Base-by-base conservation (phyloP, 805 yeast species). In the Candida pseudoglaebosa region DNA sequence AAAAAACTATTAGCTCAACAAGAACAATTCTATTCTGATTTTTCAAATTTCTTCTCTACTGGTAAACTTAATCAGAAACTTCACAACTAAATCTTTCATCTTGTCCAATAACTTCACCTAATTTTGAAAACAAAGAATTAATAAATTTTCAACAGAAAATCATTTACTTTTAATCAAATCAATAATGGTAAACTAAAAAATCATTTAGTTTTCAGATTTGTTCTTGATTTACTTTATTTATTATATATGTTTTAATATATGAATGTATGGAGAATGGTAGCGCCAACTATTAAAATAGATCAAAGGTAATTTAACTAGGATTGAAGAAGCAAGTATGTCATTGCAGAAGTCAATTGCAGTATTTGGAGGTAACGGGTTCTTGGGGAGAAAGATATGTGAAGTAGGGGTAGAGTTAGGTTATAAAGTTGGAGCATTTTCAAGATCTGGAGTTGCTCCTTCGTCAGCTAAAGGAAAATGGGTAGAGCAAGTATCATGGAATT, bases 331-430 rank as follows among this genome's bases (percentile, higher is more conserved):
- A 6, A 35, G 35, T n/a, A 42, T 24, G 38, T 32, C 37, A 24
- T 36, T 48, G 38, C 31, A 43, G 6, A 58, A 47, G 53, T 60
- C 65, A 40, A 64, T 59, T 46, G 77, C 86, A 3, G 86, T 89
- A 0, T 78, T 89, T 52, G 98, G 98, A 13, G 96, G 97, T 1
- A 79, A 77, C 47, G 97, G 97, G 6, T 86, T 86, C 54, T 58
- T 90, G 42, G 89, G 95, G 9, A 57, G 59, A 38, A 65, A 65
- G 43, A 79, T 90, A 6, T 85, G 95, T 53, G 82, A 81, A 53
- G 70, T 72, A 2, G 95, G 84, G 0, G 59, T 84, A 1, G 61
- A 58, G 16, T 57, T 75, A 14, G 95, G 95, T 0, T 78, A 70
- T 56, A 57, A 72, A 8, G 95, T 89, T 4, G 70, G 80, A 0